phyloP scores from a whole-genome alignment of 2,329 filamentous ascomycete genomes.

The Hymenoscyphus fraxineus region DNA sequence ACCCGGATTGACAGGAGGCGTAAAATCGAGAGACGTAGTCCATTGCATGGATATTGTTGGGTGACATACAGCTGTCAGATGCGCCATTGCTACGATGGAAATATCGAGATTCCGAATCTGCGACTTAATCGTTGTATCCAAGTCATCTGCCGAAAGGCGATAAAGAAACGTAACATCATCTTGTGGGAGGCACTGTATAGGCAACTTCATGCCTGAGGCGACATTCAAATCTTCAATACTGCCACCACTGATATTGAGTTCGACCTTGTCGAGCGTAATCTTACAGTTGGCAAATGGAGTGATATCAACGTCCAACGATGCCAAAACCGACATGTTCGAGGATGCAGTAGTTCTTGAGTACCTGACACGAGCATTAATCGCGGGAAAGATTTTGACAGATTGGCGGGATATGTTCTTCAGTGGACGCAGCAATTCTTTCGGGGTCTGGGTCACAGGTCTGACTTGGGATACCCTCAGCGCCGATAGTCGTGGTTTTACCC shows the following conservation, averaged over 20 bases:
- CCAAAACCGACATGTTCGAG: conserved; percentile 56
- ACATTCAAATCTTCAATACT: conserved; percentile 55
- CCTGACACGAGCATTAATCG: conserved; percentile 67
- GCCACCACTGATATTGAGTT: conserved; percentile 55
- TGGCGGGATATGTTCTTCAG: conserved; percentile 62
- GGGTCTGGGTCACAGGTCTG: conserved; percentile 58
- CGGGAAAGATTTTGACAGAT: conserved; percentile 61
- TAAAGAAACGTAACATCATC: conserved; percentile 76
- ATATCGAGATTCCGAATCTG: conserved; percentile 54
- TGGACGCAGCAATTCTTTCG: conserved; percentile 58
- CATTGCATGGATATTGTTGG: conserved; percentile 63
- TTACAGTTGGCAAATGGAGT: conserved; percentile 66
- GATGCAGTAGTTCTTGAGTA: conserved; percentile 63
- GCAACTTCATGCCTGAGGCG: conserved; percentile 46
- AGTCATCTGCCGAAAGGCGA: conserved; percentile 50
- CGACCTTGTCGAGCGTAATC: conserved; percentile 57
- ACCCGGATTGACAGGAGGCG: conserved; percentile 59
- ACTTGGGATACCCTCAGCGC: conserved; percentile 72
- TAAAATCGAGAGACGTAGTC: conserved; percentile 68
- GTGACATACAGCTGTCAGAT: conserved; percentile 54
- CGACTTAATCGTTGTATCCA: conserved; percentile 40
- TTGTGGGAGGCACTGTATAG: conserved; percentile 61
- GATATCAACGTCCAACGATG: conserved; percentile 70
- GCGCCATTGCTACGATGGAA: conserved; percentile 56
- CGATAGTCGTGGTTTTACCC: conserved; percentile 63